These are phyloP conservation scores for Mucor lusitanicus DNA, from an alignment of 371 early-diverging fungal genomes.

Conservation along the genomic window DNA sequence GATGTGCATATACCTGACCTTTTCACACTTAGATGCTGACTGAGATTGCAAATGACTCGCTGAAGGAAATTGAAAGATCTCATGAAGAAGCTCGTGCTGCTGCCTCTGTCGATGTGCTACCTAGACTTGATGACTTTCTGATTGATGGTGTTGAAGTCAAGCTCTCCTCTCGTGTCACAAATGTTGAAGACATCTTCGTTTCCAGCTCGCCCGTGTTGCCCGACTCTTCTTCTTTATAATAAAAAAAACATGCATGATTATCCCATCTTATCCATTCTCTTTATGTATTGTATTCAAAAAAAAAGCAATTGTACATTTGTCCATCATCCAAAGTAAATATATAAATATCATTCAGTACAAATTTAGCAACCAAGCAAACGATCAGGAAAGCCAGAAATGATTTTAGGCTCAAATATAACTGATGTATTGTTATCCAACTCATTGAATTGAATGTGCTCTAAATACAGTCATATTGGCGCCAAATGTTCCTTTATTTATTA, in stretches of 20 bases:
- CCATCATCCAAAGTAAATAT: neutral
- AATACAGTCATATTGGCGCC: neutral
- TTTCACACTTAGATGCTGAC: neutral
- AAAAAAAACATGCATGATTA: neutral
- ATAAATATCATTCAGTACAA: neutral
- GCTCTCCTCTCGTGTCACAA: conserved; percentile 17
- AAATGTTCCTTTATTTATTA: neutral
- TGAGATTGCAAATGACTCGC: neutral
- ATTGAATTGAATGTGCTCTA: neutral
- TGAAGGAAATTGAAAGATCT: neutral
- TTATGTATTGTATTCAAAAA: neutral
- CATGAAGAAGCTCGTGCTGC: neutral
- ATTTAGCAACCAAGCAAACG: neutral
- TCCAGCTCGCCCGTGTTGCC: conserved; percentile 5
- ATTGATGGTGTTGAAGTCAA: conserved; percentile 16
- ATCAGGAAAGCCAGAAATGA: neutral
- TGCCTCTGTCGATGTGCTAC: neutral
- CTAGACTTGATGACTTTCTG: neutral
- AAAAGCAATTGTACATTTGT: neutral
- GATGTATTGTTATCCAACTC: neutral
- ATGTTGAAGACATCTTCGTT: conserved; percentile 19
- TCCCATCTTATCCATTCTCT: neutral
- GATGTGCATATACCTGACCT: neutral
- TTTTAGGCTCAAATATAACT: neutral
- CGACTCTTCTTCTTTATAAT: neutral